These are phyloP conservation scores for Lasiosphaeriaceae sp. DNA, from an alignment of 495 filamentous ascomycete species.

Conservation along the genomic window DNA sequence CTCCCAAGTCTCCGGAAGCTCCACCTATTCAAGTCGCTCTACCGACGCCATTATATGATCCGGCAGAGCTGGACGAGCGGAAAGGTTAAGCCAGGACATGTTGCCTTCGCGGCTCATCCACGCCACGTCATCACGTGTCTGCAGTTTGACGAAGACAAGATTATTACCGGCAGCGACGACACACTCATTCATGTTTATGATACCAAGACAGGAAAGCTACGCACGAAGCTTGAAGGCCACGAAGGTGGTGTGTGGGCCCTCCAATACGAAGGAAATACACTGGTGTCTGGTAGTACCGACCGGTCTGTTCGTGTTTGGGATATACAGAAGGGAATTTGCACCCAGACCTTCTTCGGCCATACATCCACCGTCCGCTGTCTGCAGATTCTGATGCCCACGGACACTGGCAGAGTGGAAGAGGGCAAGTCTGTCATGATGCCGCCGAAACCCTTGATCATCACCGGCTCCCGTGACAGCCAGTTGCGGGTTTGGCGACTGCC, in stretches of 20 bases:
- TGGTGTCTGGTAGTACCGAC: conserved; percentile 96
- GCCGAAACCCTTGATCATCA: conserved; percentile 90
- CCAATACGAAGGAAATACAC: conserved; percentile 89
- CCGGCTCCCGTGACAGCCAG: conserved; percentile 92
- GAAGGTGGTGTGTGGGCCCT: conserved; percentile 98
- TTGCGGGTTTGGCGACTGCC: conserved; percentile 94
- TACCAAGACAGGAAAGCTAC: conserved; percentile 85
- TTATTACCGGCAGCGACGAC: conserved; percentile 95
- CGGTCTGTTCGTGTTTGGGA: conserved; percentile 97
- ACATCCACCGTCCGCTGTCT: conserved; percentile 96
- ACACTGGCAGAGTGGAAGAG: conserved; percentile 65
- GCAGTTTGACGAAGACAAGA: conserved; percentile 96
- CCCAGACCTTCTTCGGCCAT: conserved; percentile 94
- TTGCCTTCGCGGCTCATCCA: conserved; percentile 93
- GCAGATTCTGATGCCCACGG: conserved; percentile 85
- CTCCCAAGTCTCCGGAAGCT: conserved; percentile 72
- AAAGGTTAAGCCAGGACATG: conserved; percentile 81
- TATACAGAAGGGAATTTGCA: conserved; percentile 84
- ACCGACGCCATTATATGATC: conserved; percentile 85
- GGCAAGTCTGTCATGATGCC: conserved; percentile 85
- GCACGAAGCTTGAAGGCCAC: conserved; percentile 81
- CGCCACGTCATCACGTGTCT: conserved; percentile 96
- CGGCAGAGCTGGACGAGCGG: conserved; percentile 85
- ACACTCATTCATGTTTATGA: conserved; percentile 98
- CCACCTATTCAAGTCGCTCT: conserved; percentile 95